Evolutionary conservation across 2,329 filamentous ascomycete species (phyloP).

Genomic region (Leptographium flavum): DNA sequence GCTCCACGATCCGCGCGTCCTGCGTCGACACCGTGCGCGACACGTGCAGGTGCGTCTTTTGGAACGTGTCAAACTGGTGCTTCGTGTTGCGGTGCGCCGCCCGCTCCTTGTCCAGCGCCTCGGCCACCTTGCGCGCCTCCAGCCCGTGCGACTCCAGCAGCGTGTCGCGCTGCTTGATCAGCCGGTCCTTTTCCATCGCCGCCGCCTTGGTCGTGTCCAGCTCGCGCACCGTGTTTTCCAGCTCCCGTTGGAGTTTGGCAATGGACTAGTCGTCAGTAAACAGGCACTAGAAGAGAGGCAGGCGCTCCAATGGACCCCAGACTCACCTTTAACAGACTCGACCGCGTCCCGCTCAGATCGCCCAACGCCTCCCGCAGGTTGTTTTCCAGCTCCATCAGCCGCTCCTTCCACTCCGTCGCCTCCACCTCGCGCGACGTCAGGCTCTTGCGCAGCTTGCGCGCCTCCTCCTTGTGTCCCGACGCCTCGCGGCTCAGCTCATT

Average conservation of each 20-base stretch:
- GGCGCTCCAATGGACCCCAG: background rate
- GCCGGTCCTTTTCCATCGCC: slow-evolving; percentile 76
- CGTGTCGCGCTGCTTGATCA: slow-evolving; percentile 78
- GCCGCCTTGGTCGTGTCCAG: slow-evolving; percentile 65
- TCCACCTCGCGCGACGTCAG: slow-evolving; percentile 77
- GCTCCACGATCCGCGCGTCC: slow-evolving; percentile 70
- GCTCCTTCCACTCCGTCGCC: slow-evolving; percentile 80
- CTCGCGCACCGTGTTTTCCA: slow-evolving; percentile 71
- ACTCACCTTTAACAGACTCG: slow-evolving; percentile 65
- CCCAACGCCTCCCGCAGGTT: slow-evolving; percentile 77
- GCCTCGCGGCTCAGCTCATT: slow-evolving; percentile 84
- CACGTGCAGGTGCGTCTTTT: slow-evolving; percentile 77
- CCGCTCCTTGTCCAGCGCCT: slow-evolving; percentile 84
- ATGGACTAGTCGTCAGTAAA: slow-evolving; percentile 43
- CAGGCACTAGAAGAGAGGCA: background rate
- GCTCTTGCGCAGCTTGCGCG: slow-evolving; percentile 66
- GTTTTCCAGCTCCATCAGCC: slow-evolving; percentile 77
- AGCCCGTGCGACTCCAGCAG: slow-evolving; percentile 80
- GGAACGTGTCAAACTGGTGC: slow-evolving; percentile 73
- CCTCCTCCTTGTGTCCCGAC: slow-evolving; percentile 72
- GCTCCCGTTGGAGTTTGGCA: slow-evolving; percentile 72
- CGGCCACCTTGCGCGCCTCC: slow-evolving; percentile 70
- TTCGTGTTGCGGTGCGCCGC: slow-evolving; percentile 74
- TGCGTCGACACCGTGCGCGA: slow-evolving; percentile 75
- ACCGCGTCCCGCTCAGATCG: slow-evolving; percentile 73